Conservation (phyloP, 106 monocot genomes). For the Acanthochlamys bracteata region DNA sequence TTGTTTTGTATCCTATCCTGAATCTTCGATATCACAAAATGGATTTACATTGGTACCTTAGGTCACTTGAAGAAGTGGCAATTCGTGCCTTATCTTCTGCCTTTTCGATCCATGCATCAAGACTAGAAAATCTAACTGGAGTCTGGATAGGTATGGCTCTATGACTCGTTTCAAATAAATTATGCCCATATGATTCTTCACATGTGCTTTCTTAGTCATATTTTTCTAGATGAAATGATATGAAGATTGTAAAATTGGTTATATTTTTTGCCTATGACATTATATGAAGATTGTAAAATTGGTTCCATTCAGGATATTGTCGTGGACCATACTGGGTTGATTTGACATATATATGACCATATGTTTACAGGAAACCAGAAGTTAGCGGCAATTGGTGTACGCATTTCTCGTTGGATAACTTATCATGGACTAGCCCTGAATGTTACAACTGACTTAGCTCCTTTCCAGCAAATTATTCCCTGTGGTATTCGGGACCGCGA, state of each 20-base stretch:
- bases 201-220: no score
- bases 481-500: conserved; percentile 57
- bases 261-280: no score
- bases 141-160: conserved; percentile 56
- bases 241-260: no score
- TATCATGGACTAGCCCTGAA: conserved; percentile 42
- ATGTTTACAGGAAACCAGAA: conserved; percentile 28
- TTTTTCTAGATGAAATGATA: no score
- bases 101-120: conserved; percentile 52
- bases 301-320: no score
- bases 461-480: conserved; percentile 49
- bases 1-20: conserved; percentile 92
- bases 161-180: background rate
- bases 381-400: conserved; percentile 38
- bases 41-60: conserved; percentile 94
- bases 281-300: no score
- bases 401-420: conserved; percentile 34
- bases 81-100: conserved; percentile 50
- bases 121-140: conserved; percentile 44
- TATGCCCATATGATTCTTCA: no score
- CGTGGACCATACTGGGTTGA: no score
- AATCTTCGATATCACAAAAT: conserved; percentile 71
- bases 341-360: no score
- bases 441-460: conserved; percentile 29
- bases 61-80: conserved; percentile 86